A percentile compares a stretch with the other conserved stretches of the same genome.
Conservation (phyloP, 2,329 filamentous ascomycete genomes). For the Monosporascus cannonballus region DNA sequence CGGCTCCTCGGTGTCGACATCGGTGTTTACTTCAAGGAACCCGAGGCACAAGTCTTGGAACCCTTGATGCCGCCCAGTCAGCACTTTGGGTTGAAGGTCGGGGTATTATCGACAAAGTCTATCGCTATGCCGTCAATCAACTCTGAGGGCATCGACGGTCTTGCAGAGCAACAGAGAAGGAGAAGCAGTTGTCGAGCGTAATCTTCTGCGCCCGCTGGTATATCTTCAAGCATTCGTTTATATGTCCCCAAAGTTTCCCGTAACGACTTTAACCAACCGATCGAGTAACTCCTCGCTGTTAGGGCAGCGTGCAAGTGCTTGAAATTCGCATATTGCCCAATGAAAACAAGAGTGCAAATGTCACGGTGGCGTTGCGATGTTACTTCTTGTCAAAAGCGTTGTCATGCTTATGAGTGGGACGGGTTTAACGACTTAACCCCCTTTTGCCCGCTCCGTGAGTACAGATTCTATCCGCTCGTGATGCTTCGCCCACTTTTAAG, state of each 20-base stretch:
- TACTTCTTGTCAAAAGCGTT: neutral
- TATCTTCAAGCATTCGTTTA: constrained; percentile 21
- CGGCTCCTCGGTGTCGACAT: neutral
- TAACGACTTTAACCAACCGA: constrained; percentile 24
- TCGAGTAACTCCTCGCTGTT: constrained; percentile 15
- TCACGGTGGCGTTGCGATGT: constrained; percentile 10
- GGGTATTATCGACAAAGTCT: neutral
- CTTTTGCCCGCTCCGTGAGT: constrained; percentile 19
- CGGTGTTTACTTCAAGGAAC: neutral
- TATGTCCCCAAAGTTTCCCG: constrained; percentile 29
- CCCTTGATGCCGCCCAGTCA: neutral
- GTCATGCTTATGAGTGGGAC: no score
- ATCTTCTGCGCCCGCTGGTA: neutral
- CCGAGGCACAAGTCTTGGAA: neutral
- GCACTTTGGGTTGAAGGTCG: neutral
- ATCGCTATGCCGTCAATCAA: neutral
- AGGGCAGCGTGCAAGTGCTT: constrained; percentile 15
- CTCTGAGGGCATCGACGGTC: neutral
- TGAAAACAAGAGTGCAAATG: constrained; percentile 24
- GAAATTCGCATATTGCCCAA: constrained; percentile 30
- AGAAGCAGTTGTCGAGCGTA: neutral
- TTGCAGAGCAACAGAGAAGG: neutral
- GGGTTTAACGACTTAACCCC: constrained; percentile 22
- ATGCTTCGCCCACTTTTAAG: constrained; percentile 19
- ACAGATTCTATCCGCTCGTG: constrained; percentile 20